Conservation (phyloP, 1,139 yeast genomes). For the Pichia cactophila region DNA sequence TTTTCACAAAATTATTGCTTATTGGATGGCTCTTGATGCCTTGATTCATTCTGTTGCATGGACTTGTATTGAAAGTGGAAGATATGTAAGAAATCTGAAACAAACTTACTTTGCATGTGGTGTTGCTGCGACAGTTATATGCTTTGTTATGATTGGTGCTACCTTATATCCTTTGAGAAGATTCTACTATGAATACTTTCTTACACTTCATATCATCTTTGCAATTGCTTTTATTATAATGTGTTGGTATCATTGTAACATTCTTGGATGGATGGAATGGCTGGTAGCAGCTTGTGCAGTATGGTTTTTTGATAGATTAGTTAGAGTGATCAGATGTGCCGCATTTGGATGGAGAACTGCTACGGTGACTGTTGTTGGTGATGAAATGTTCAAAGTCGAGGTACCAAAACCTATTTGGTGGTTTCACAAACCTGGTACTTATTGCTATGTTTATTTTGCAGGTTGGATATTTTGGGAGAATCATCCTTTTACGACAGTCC, state of each 20-base stretch:
- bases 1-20: slow-evolving; percentile 40
- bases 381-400: slow-evolving; percentile 36
- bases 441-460: slow-evolving; percentile 33
- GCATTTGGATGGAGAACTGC: slow-evolving; percentile 34
- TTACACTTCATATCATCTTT: slow-evolving; percentile 32
- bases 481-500: slow-evolving; percentile 33
- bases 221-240: slow-evolving; percentile 31
- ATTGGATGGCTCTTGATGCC: slow-evolving; percentile 29
- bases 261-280: slow-evolving; percentile 40
- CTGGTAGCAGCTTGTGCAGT: slow-evolving; percentile 34
- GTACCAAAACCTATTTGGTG: slow-evolving; percentile 39
- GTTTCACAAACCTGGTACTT: slow-evolving; percentile 33
- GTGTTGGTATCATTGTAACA: slow-evolving; percentile 35
- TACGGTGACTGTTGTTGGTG: slow-evolving; percentile 15
- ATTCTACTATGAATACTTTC: slow-evolving; percentile 36
- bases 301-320: slow-evolving; percentile 33
- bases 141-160: slow-evolving; percentile 38
- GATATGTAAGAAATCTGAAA: neutral
- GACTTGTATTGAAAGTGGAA: slow-evolving; percentile 15
- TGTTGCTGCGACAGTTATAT: slow-evolving; percentile 33
- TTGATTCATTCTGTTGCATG: slow-evolving; percentile 21
- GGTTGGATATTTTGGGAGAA: slow-evolving; percentile 27
- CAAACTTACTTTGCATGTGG: slow-evolving; percentile 13
- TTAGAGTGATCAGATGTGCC: slow-evolving; percentile 30
- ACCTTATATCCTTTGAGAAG: slow-evolving; percentile 41